phyloP scores from a whole-genome alignment of 805 yeast genomes.

The Yarrowia sp. region DNA sequence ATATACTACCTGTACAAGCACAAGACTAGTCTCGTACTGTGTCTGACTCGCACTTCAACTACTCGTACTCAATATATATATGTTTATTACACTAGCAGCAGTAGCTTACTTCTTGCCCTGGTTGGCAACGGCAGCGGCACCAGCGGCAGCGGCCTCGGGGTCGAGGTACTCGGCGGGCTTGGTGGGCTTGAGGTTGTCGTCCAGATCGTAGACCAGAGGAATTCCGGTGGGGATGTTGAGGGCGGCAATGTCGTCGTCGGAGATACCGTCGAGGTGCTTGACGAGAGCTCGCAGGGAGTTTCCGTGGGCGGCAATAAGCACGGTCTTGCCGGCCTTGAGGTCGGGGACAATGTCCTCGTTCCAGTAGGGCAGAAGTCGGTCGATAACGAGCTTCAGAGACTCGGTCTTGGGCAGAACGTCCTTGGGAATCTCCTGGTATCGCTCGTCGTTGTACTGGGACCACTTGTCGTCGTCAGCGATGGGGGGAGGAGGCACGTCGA shows the following conservation, averaged over 20 bases:
- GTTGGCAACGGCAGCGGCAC: constrained; percentile 98
- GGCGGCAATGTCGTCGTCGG: constrained; percentile 87
- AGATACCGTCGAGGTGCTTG: constrained; percentile 89
- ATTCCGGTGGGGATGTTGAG: constrained; percentile 98
- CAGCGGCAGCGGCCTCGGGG: constrained; percentile 99
- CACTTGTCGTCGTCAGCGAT: constrained; percentile 73
- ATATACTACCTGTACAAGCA: no score
- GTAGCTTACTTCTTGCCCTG: constrained; percentile 82
- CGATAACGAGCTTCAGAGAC: constrained; percentile 90
- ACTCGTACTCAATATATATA: no score
- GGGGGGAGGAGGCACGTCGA: constrained; percentile 92
- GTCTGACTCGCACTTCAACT: no score
- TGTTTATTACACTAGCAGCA: no score
- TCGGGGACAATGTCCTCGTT: constrained; percentile 85
- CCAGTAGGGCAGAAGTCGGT: constrained; percentile 96
- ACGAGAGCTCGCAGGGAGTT: constrained; percentile 96
- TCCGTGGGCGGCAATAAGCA: constrained; percentile 94
- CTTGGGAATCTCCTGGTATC: constrained; percentile 82
- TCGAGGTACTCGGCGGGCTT: constrained; percentile 95
- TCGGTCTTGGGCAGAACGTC: constrained; percentile 88
- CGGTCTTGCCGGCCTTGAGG: constrained; percentile 82
- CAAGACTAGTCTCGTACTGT: no score
- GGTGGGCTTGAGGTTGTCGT: constrained; percentile 77
- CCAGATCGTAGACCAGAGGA: constrained; percentile 95
- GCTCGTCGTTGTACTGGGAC: constrained; percentile 80